Evolutionary conservation across 2,329 filamentous ascomycete genomes (phyloP).

Genomic region (Colletotrichum tofieldiae): DNA sequence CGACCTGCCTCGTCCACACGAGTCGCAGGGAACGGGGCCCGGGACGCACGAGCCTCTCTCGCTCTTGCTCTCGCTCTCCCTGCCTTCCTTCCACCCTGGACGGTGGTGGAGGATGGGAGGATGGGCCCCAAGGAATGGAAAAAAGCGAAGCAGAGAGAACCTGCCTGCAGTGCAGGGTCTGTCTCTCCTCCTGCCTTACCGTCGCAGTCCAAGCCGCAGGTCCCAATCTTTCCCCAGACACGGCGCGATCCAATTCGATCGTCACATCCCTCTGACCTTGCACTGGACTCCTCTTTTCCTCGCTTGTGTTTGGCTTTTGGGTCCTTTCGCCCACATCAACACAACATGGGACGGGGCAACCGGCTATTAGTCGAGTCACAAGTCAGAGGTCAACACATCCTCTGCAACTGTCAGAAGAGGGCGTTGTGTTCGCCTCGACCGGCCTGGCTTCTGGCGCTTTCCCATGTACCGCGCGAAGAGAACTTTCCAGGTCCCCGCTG

Average conservation of each 20-base stretch:
- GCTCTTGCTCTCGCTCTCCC: conserved; percentile 27
- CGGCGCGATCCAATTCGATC: conserved; percentile 43
- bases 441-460: conserved; percentile 17
- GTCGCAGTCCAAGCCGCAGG: conserved; percentile 20
- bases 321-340: conserved; percentile 27
- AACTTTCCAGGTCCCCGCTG: conserved; percentile 23
- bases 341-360: conserved; percentile 31
- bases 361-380: conserved; percentile 23
- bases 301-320: conserved; percentile 31
- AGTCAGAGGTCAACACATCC: conserved; percentile 5
- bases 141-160: conserved; percentile 6
- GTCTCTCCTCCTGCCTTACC: conserved; percentile 4
- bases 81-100: not conserved
- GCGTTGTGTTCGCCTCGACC: not conserved
- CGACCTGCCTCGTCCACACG: conserved; percentile 2
- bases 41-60: not conserved
- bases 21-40: conserved; percentile 23
- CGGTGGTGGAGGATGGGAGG: not conserved
- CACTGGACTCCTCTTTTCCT: conserved; percentile 30
- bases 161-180: not conserved
- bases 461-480: not conserved
- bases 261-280: conserved; percentile 3
- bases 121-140: conserved; percentile 5
- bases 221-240: conserved; percentile 40
- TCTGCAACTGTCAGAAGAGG: not conserved